Percentiles rank a stretch among this genome's conserved stretches.
phyloP scores from a whole-genome alignment of 306 rosid genomes.

The Medicago ruthenica region DNA sequence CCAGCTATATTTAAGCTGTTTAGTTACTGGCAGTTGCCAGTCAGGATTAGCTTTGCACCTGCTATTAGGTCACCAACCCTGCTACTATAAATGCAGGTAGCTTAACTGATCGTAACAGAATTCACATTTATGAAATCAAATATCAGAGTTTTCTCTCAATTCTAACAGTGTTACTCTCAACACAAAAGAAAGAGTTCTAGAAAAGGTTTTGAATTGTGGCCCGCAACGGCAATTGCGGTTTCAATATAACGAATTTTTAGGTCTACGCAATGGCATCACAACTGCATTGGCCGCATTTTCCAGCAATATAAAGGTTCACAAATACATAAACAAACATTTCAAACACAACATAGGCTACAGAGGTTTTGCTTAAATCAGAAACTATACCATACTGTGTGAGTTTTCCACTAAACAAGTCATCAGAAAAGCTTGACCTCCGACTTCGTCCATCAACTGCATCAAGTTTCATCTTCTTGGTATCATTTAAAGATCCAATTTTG shows the following conservation, averaged over 20 bases:
- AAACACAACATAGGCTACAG: conserved; percentile 14
- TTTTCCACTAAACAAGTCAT: conserved; percentile 43
- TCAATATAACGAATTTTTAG: too few relatives aligned
- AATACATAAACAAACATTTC: conserved; percentile 9
- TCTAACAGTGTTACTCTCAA: conserved; percentile 7
- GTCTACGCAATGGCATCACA: neutral
- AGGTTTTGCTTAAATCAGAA: conserved; percentile 24
- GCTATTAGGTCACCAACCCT: too few relatives aligned
- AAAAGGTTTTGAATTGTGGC: too few relatives aligned
- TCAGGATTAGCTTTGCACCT: too few relatives aligned
- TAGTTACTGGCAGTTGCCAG: too few relatives aligned
- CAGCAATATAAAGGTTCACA: neutral
- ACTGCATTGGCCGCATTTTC: neutral
- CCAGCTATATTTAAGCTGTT: too few relatives aligned
- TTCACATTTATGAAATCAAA: too few relatives aligned
- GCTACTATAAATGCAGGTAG: too few relatives aligned
- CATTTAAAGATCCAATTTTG: conserved; percentile 44
- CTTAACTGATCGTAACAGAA: too few relatives aligned
- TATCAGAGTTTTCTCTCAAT: too few relatives aligned
- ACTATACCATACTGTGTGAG: conserved; percentile 48
- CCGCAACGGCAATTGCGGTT: neutral
- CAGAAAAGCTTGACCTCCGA: conserved; percentile 50
- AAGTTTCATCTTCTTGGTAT: conserved; percentile 46
- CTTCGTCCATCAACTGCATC: conserved; percentile 47
- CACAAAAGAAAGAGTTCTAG: conserved; percentile 1